Evolutionary conservation across 331 rosid genomes (phyloP), one percentile per base, ranked within the genome.

Genomic region (Quercus lobata): DNA sequence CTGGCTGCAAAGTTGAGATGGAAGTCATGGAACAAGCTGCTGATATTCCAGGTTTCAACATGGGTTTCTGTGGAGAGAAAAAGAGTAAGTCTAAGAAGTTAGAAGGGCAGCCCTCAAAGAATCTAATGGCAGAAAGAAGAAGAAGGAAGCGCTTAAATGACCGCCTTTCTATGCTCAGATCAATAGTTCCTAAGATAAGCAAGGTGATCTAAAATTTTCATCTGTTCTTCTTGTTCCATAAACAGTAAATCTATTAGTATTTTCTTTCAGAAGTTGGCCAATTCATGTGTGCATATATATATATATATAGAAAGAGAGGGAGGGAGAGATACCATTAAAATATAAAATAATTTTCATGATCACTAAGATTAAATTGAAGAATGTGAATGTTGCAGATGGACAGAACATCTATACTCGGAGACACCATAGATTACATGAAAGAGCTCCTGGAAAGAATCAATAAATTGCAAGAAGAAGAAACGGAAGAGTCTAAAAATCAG

Each of bases 351-450:
- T 56, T 60, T 61, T 84, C 66, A 25, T 53, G 17, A 32, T n/a
- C 19, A 75, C 44, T 75, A 66, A 75, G 44, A 77, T 73, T 84
- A 41, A 37, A 83, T 79, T 69, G 25, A 77, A 69, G 52, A 73
- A 46, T 73, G 58, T 57, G 57, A 63, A 41, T 74, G 54, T 34
- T 73, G 54, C 81, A 96, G 99, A 96, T 96, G 99, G 98, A 96
- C 87, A 96, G 99, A 83, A 93, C 99, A 30, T 91, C 99, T 62
- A 96, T 96, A 80, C 97, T 96, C 56, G 99, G 99, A 81, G 99
- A 96, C 71, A 90, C 99, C 61, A 96, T 96, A 79, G 99, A 92
- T 77, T 96, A 96, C 82, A 88, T 93, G 93, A 96, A 96, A 75
- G 97, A 96, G 93, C 98, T 96, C 81, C 78, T 91, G 71, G 97